phyloP scores from a whole-genome alignment of 306 rosid genomes.

The Rosa multiflora region DNA sequence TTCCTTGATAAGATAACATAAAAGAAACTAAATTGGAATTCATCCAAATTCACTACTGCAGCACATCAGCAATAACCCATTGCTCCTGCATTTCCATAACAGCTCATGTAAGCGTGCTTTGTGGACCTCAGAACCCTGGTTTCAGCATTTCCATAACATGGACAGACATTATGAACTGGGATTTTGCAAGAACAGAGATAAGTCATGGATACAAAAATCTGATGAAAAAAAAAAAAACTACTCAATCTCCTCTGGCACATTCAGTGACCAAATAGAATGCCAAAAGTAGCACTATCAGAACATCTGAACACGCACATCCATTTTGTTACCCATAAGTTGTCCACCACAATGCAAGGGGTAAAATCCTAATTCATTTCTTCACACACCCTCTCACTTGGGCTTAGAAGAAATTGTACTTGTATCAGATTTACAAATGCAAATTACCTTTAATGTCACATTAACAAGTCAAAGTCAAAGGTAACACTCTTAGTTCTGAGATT shows the following conservation, averaged over 20 bases:
- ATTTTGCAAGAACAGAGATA: background rate
- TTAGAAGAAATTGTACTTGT: background rate
- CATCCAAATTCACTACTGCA: background rate
- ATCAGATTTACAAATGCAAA: background rate
- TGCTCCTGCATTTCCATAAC: background rate
- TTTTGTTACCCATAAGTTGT: background rate
- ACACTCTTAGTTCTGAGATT: background rate
- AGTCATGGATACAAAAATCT: background rate
- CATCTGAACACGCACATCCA: background rate
- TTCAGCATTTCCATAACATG: background rate
- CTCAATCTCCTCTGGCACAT: background rate
- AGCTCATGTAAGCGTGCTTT: background rate
- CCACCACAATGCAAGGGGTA: background rate
- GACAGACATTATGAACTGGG: background rate
- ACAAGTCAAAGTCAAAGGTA: background rate
- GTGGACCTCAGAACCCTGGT: background rate
- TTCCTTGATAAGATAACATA: background rate
- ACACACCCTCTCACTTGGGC: background rate
- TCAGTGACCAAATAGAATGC: background rate
- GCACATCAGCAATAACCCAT: background rate
- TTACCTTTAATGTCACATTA: background rate
- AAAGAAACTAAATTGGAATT: background rate
- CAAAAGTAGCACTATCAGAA: background rate
- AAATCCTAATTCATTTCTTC: background rate
- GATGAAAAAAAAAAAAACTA: background rate